Conservation (phyloP, 805 yeast species). For the Saccharomycopsis babjevae region DNA sequence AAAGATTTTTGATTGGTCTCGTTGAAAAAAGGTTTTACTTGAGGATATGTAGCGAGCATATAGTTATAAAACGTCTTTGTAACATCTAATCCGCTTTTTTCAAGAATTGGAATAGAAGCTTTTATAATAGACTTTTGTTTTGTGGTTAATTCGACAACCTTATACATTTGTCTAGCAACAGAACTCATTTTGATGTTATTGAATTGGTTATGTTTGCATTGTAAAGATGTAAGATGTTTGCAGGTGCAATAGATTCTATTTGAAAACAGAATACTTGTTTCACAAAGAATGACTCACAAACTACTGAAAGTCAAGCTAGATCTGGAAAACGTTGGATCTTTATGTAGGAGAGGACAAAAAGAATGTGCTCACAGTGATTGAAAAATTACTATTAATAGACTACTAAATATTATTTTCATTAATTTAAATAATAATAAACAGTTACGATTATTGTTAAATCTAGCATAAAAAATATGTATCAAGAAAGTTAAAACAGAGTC, state of each 20-base stretch:
- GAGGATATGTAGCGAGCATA: conserved; percentile 45
- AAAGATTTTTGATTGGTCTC: conserved; percentile 43
- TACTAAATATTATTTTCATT: too few species aligned
- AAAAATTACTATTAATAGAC: too few species aligned
- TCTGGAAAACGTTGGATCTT: too few species aligned
- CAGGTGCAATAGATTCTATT: too few species aligned
- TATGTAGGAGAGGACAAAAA: too few species aligned
- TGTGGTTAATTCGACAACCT: conserved; percentile 25
- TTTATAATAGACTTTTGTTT: conserved; percentile 29
- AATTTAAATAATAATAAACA: too few species aligned
- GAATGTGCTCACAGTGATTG: too few species aligned
- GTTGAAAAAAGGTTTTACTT: conserved; percentile 52
- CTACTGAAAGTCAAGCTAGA: too few species aligned
- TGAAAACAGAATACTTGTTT: background rate
- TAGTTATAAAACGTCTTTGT: conserved; percentile 44
- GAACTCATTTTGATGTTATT: background rate
- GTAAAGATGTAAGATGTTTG: background rate
- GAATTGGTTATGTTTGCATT: background rate
- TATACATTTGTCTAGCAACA: conserved; percentile 21
- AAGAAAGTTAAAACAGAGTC: too few species aligned
- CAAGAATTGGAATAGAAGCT: conserved; percentile 46
- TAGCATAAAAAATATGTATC: too few species aligned
- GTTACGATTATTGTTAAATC: too few species aligned
- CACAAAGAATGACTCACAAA: too few species aligned
- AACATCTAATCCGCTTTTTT: conserved; percentile 42